Percentiles rank a stretch among this genome's conserved stretches.
Evolutionary conservation across 495 filamentous ascomycete species (phyloP).

Genomic region (Haplographium delicatum): DNA sequence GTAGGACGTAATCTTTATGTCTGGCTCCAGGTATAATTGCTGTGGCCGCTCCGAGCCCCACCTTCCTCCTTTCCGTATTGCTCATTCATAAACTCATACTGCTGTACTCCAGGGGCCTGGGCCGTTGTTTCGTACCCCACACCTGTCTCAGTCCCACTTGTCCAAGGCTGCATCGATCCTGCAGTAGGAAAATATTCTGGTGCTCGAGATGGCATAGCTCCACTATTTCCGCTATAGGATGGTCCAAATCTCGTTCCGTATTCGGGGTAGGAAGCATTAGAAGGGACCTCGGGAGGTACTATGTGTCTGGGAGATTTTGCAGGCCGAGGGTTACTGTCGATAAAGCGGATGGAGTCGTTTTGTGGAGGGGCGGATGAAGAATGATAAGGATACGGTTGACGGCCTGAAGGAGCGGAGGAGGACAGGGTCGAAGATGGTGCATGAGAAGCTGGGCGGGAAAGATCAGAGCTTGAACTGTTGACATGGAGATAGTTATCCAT

Average conservation of each 20-base stretch:
- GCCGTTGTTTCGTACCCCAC: conserved; percentile 3
- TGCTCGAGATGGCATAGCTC: conserved; percentile 1
- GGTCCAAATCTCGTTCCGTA: conserved; percentile 10
- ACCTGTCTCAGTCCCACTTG: conserved; percentile 3
- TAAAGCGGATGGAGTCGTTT: conserved; percentile 28
- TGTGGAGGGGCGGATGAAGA: conserved; percentile 35
- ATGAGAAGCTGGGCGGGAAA: conserved; percentile 38
- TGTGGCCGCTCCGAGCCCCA: background rate
- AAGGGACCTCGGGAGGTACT: conserved; percentile 32
- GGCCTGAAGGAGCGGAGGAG: conserved; percentile 30
- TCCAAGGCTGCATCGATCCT: conserved; percentile 17
- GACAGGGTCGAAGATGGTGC: conserved; percentile 36
- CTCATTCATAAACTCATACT: conserved; percentile 19
- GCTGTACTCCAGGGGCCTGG: background rate
- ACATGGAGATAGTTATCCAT: conserved; percentile 39
- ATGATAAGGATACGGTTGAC: conserved; percentile 24
- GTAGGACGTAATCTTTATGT: too few relatives aligned
- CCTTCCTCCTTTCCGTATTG: conserved; percentile 15
- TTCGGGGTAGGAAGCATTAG: conserved; percentile 7
- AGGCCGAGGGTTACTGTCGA: conserved; percentile 49
- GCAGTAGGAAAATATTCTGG: conserved; percentile 18
- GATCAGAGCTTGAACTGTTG: conserved; percentile 39
- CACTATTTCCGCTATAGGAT: background rate
- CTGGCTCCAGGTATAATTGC: conserved; percentile 22
- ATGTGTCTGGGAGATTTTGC: conserved; percentile 47